phyloP scores from a whole-genome alignment of 805 yeast species.

The Monosporozyma aerobia region DNA sequence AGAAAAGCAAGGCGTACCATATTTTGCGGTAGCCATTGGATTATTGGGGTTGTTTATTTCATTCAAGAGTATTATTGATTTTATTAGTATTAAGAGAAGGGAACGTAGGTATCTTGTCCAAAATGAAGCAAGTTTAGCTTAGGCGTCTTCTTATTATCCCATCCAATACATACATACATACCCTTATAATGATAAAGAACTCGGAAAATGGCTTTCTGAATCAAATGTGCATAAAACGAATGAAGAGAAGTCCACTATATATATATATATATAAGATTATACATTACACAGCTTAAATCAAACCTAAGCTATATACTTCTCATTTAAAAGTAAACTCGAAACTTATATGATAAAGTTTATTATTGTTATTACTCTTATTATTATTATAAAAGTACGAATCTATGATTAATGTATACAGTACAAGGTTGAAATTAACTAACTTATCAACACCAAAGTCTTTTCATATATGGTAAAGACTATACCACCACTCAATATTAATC shows the following conservation, averaged over 20 bases:
- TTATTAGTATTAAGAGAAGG: slow-evolving; percentile 64
- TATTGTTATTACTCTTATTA: background rate
- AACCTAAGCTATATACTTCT: background rate
- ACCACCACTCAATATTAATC: slow-evolving; percentile 90
- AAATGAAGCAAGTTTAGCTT: background rate
- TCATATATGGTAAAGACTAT: slow-evolving; percentile 95
- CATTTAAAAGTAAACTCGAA: background rate
- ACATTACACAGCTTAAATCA: background rate
- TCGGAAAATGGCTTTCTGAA: background rate
- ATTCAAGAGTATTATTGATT: slow-evolving; percentile 61
- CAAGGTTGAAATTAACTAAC: slow-evolving; percentile 3
- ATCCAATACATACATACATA: background rate
- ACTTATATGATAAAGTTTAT: background rate
- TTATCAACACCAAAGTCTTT: slow-evolving; percentile 52
- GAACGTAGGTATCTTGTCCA: slow-evolving; percentile 38
- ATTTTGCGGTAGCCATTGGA: slow-evolving; percentile 54
- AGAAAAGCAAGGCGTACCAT: slow-evolving; percentile 34
- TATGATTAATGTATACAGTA: background rate
- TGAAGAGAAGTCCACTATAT: background rate
- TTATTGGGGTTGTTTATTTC: slow-evolving; percentile 60
- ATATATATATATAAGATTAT: background rate
- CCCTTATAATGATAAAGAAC: background rate
- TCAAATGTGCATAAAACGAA: background rate
- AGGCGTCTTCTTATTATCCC: background rate
- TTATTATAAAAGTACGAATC: background rate